phyloP scores from a whole-genome alignment of 192 early-diverging fungal genomes.

The Linnemannia zychae region DNA sequence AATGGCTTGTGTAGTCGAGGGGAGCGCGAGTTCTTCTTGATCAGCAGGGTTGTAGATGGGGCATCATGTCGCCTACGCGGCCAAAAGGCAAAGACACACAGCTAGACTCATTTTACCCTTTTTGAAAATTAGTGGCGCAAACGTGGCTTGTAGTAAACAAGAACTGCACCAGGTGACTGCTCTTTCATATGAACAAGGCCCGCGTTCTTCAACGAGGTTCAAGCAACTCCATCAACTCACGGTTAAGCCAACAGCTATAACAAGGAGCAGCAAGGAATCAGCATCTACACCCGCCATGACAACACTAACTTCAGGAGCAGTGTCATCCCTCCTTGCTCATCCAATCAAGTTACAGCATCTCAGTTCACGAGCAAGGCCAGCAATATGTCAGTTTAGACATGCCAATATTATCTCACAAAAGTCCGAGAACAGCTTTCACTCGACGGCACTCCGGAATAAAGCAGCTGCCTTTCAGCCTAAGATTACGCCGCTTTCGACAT shows the following conservation, averaged over 20 bases:
- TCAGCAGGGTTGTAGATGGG: constrained; percentile 39
- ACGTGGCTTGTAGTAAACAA: too few species aligned
- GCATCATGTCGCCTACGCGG: too few species aligned
- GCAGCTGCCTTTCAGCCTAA: background rate
- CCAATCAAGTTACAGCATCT: constrained; percentile 5
- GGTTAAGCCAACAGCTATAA: background rate
- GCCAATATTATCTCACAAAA: background rate
- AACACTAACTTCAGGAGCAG: constrained; percentile 7
- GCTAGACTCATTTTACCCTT: too few species aligned
- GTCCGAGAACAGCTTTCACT: constrained; percentile 4
- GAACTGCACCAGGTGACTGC: too few species aligned
- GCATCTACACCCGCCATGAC: constrained; percentile 1
- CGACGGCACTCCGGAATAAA: background rate
- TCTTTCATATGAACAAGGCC: too few species aligned
- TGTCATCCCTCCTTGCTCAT: background rate
- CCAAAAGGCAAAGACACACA: too few species aligned
- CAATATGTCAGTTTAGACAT: background rate
- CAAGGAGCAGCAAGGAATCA: background rate
- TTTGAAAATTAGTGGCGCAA: too few species aligned
- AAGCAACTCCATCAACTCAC: too few species aligned
- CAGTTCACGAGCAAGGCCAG: background rate
- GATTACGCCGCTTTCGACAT: background rate
- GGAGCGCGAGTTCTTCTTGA: constrained; percentile 41
- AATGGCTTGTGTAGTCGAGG: constrained; percentile 43
- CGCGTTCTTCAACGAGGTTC: too few species aligned